phyloP scores from a whole-genome alignment of 2,329 filamentous ascomycete genomes.

The Neonectria hederae region DNA sequence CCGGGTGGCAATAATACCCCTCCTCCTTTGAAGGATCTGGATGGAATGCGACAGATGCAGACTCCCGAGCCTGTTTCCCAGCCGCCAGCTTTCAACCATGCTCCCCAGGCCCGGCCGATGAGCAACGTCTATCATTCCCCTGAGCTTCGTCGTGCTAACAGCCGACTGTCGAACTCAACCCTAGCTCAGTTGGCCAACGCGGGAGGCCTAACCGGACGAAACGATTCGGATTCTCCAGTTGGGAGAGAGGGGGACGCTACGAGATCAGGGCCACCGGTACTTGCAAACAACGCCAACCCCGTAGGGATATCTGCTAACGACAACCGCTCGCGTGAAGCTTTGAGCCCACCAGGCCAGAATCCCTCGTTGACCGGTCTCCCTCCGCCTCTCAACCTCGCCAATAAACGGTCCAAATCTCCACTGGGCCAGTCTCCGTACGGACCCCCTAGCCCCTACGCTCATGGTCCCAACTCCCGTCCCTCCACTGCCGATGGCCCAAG shows the following conservation, averaged over 20 bases:
- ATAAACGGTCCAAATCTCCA: constrained; percentile 57
- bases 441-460: constrained; percentile 45
- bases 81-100: constrained; percentile 83
- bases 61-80: constrained; percentile 80
- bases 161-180: constrained; percentile 83
- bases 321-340: constrained; percentile 63
- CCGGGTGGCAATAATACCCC: constrained; percentile 41
- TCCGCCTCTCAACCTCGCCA: constrained; percentile 52
- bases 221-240: constrained; percentile 45
- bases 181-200: constrained; percentile 82
- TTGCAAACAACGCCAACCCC: constrained; percentile 59
- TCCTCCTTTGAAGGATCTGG: constrained; percentile 60
- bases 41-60: constrained; percentile 63
- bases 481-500: constrained; percentile 47
- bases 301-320: constrained; percentile 64
- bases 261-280: constrained; percentile 58
- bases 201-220: constrained; percentile 60
- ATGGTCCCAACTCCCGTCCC: constrained; percentile 45
- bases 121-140: constrained; percentile 76
- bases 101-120: constrained; percentile 74
- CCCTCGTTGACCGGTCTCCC: constrained; percentile 51
- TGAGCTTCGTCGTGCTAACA: constrained; percentile 82
- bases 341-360: constrained; percentile 52
- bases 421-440: constrained; percentile 50
- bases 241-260: constrained; percentile 47